Conservation (phyloP, 1,284 basidiomycete genomes). For the Schizophyllum amplum region DNA sequence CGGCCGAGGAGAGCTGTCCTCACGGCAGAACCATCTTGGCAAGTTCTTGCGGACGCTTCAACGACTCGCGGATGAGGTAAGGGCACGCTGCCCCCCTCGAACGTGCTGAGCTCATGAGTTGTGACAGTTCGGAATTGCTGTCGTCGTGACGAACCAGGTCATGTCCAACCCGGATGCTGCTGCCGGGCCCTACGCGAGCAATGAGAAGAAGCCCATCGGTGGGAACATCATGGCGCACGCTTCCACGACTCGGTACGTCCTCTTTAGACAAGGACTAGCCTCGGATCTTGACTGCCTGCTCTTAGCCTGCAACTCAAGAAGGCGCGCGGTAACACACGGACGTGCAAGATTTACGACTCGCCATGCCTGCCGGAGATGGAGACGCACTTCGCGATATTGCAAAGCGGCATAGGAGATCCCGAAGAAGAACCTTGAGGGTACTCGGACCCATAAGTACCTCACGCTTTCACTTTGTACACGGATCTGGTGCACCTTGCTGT, state of each 20-base stretch:
- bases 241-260: slow-evolving; percentile 78
- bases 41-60: slow-evolving; percentile 93
- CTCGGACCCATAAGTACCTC: neutral
- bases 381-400: slow-evolving; percentile 89
- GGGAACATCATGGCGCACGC: slow-evolving; percentile 97
- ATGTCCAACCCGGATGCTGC: slow-evolving; percentile 96
- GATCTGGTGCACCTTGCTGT: neutral
- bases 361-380: slow-evolving; percentile 97
- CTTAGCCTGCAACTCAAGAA: slow-evolving; percentile 86
- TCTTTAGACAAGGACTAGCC: slow-evolving; percentile 4
- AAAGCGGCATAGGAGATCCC: slow-evolving; percentile 85
- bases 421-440: slow-evolving; percentile 70
- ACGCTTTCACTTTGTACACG: neutral
- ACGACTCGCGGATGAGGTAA: slow-evolving; percentile 91
- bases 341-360: slow-evolving; percentile 97
- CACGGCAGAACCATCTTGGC: slow-evolving; percentile 94
- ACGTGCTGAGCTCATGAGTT: slow-evolving; percentile 1
- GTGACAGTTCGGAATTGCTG: slow-evolving; percentile 88
- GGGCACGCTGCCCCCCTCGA: slow-evolving; percentile 11
- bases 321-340: slow-evolving; percentile 85
- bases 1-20: slow-evolving; percentile 92
- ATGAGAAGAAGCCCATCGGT: slow-evolving; percentile 97
- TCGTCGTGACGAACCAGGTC: slow-evolving; percentile 97
- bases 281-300: slow-evolving; percentile 8
- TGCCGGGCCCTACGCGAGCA: slow-evolving; percentile 80